Conservation (phyloP, 805 yeast species). For the Barnettozyma californica region DNA sequence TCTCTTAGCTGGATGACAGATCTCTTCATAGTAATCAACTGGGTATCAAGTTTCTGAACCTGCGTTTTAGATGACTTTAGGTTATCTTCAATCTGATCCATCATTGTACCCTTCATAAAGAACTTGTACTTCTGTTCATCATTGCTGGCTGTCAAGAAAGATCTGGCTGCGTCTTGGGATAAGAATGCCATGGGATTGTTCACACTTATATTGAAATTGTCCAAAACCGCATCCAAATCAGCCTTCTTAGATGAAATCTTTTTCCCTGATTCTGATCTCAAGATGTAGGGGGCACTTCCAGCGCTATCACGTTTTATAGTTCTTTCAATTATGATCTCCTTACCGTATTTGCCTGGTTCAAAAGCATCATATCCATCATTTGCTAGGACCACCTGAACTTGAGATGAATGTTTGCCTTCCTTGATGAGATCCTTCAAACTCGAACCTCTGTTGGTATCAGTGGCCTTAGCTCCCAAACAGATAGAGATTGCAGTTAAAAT, state of each 20-base stretch:
- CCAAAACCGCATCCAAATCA: conserved; percentile 63
- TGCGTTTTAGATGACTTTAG: conserved; percentile 37
- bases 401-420: conserved; percentile 69
- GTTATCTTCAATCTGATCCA: conserved; percentile 59
- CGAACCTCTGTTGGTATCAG: conserved; percentile 80
- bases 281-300: conserved; percentile 41
- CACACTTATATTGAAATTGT: conserved; percentile 68
- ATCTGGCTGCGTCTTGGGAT: conserved; percentile 91
- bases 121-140: conserved; percentile 66
- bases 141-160: conserved; percentile 74
- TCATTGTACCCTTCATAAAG: conserved; percentile 76
- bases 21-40: conserved; percentile 34
- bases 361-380: conserved; percentile 66
- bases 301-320: conserved; percentile 47
- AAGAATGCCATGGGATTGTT: conserved; percentile 89
- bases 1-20: conserved; percentile 34
- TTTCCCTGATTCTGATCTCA: conserved; percentile 48
- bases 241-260: conserved; percentile 55
- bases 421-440: conserved; percentile 65
- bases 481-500: conserved; percentile 81
- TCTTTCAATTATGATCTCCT: conserved; percentile 64
- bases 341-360: conserved; percentile 62
- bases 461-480: conserved; percentile 85
- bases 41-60: conserved; percentile 31
- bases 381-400: conserved; percentile 56